Percentiles rank a stretch among this genome's conserved stretches.
Conservation (phyloP, 75 land plant species). For the Gnetum montanum region DNA sequence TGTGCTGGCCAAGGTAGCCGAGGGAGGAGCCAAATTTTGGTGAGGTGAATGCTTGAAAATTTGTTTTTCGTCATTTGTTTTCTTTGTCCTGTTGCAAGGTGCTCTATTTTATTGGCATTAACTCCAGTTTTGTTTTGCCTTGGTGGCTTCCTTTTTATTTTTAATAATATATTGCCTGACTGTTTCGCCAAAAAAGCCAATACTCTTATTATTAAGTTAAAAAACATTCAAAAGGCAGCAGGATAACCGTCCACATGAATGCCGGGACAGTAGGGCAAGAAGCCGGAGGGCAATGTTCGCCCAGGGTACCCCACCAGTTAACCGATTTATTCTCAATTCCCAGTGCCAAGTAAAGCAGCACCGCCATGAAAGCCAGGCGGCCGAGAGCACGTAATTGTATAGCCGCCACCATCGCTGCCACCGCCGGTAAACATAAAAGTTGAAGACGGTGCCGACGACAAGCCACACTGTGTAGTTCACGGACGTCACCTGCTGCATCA, state of each 20-base stretch:
- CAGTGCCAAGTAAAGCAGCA: slow-evolving; percentile 44
- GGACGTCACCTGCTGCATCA: slow-evolving; percentile 69
- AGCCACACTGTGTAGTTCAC: slow-evolving; percentile 63
- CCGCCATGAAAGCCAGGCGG: slow-evolving; percentile 77
- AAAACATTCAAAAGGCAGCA: slow-evolving; percentile 13
- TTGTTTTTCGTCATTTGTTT: too few species aligned
- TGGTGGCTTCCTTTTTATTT: too few species aligned
- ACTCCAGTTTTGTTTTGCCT: too few species aligned
- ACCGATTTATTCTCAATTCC: slow-evolving; percentile 27
- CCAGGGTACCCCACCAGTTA: slow-evolving; percentile 54
- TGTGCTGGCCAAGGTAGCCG: too few species aligned
- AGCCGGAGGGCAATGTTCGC: slow-evolving; percentile 58
- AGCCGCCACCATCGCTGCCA: slow-evolving; percentile 68
- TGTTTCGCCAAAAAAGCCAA: too few species aligned
- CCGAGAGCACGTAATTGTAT: slow-evolving; percentile 81
- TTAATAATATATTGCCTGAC: too few species aligned
- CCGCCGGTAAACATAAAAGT: slow-evolving; percentile 55
- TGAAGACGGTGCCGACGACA: slow-evolving; percentile 61
- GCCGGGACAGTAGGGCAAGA: slow-evolving; percentile 59
- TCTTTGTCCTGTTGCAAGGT: too few species aligned
- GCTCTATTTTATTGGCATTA: too few species aligned
- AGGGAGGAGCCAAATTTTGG: too few species aligned
- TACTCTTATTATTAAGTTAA: too few species aligned
- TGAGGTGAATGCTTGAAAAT: too few species aligned
- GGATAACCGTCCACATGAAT: slow-evolving; percentile 54